Conservation (phyloP, 306 rosid species). For the Glycine tomentella region DNA sequence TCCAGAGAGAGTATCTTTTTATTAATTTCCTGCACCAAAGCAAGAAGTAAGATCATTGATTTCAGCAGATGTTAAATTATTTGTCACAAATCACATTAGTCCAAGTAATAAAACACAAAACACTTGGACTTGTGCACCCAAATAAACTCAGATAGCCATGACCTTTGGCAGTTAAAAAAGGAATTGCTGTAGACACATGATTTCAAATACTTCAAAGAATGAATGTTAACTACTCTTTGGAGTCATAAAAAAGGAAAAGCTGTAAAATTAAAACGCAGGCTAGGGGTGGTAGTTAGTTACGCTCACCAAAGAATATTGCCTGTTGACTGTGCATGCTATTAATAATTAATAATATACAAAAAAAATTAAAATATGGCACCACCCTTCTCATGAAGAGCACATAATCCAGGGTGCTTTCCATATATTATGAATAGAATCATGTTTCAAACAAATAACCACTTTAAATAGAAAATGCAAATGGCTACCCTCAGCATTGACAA, state of each 20-base stretch:
- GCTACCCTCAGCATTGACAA: neutral
- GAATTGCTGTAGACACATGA: neutral
- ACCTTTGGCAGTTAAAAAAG: neutral
- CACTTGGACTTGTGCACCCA: neutral
- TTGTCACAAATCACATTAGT: neutral
- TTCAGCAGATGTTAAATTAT: slow-evolving; percentile 6
- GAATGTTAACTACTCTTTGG: neutral
- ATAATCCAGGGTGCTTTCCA: neutral
- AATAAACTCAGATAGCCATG: slow-evolving; percentile 3
- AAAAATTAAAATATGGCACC: neutral
- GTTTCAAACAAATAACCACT: neutral
- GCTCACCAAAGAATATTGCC: neutral
- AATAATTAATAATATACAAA: neutral
- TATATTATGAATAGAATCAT: neutral
- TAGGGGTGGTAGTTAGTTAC: neutral
- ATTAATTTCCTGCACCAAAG: slow-evolving; percentile 64
- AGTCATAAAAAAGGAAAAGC: neutral
- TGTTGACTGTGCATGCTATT: neutral
- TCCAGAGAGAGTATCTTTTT: slow-evolving; percentile 62
- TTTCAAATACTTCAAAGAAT: slow-evolving; percentile 3
- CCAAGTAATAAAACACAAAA: slow-evolving; percentile 6
- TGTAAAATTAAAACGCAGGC: neutral
- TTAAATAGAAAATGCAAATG: neutral
- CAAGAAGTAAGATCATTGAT: neutral
- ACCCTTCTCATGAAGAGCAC: neutral